Conservation (phyloP, 2,329 filamentous ascomycete species). For the Zarea fungicola region DNA sequence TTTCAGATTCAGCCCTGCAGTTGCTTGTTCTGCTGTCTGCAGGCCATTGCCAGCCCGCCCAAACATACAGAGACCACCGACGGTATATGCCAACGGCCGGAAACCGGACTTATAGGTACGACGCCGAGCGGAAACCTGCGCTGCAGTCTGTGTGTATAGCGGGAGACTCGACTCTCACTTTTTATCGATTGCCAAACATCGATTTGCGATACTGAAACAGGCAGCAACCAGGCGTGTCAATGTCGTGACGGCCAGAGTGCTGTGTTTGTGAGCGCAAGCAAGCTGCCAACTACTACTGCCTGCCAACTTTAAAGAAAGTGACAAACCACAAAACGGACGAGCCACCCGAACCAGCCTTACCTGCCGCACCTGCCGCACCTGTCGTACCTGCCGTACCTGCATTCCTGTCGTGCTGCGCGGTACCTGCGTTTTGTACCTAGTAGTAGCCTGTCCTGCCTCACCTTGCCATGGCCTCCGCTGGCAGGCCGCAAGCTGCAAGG, state of each 20-base stretch:
- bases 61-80: no score
- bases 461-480: conserved; percentile 9
- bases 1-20: not conserved
- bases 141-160: not conserved
- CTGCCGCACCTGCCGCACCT: no score
- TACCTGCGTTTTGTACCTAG: no score
- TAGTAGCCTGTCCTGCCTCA: no score
- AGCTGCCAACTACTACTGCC: not conserved
- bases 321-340: no score
- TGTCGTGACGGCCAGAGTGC: conserved; percentile 2
- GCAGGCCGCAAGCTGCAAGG: conserved; percentile 11
- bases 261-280: conserved; percentile 9
- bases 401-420: no score
- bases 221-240: not conserved
- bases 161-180: not conserved
- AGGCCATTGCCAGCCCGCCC: not conserved
- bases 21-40: not conserved
- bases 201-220: not conserved
- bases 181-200: not conserved
- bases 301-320: not conserved
- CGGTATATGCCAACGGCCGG: no score
- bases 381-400: conserved; percentile 2
- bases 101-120: no score
- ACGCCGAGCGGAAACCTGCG: not conserved
- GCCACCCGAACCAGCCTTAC: no score